Conservation (phyloP, 371 early-diverging fungal genomes). For the Apophysomyces sp. region DNA sequence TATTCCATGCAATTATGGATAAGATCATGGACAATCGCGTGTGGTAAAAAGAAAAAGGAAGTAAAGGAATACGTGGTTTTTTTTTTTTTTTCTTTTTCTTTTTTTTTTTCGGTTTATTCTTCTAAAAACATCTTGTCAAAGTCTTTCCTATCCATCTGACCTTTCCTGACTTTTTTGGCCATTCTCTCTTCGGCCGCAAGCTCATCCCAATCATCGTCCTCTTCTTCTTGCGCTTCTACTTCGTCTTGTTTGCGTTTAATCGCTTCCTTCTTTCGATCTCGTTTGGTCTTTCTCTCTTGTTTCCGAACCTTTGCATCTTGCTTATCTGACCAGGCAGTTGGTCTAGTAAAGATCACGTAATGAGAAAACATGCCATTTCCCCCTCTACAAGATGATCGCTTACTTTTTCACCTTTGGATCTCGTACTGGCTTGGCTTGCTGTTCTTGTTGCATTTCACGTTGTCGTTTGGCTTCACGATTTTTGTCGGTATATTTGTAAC, state of each 20-base stretch:
- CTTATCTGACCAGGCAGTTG: constrained; percentile 75
- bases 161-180: constrained; percentile 55
- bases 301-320: constrained; percentile 65
- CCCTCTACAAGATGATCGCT: constrained; percentile 4
- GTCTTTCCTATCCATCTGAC: constrained; percentile 42
- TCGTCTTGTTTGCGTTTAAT: constrained; percentile 48
- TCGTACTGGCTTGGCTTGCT: constrained; percentile 15
- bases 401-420: constrained; percentile 25
- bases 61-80: background rate
- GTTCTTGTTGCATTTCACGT: constrained; percentile 53
- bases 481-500: constrained; percentile 68
- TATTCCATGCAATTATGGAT: constrained; percentile 39
- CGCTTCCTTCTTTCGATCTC: constrained; percentile 59
- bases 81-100: background rate
- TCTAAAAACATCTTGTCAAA: constrained; percentile 49
- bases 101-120: background rate
- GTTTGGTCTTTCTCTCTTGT: constrained; percentile 66
- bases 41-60: background rate
- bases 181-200: constrained; percentile 39
- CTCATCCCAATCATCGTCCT: constrained; percentile 58
- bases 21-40: constrained; percentile 36
- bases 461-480: constrained; percentile 75
- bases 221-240: constrained; percentile 50
- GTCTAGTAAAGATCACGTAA: constrained; percentile 3
- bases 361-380: background rate